Conservation (phyloP, 306 rosid species). For the cucumber (Cucumis sativus) region Cucumber_9930_V3 NC_026657.2:21302501-21303000, state of each 20-base stretch:
- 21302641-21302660: background rate
- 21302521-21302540: no score
- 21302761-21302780: background rate
- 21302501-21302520: background rate
- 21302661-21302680: background rate
- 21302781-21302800: background rate
- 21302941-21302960: background rate
- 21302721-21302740: background rate
- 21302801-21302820: background rate
- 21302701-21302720: background rate
- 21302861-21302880: background rate
- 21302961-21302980: no score
- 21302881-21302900: background rate
- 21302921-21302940: background rate
- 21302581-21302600: no score
- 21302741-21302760: background rate
- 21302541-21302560: no score
- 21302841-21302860: background rate
- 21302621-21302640: no score
- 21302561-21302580: no score
- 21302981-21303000: background rate
- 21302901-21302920: background rate
- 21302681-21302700: background rate
- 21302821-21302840: background rate
- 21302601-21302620: background rate